Evolutionary conservation across 768 basidiomycete genomes (phyloP).

Genomic region (Fomitopsis pulvina): DNA sequence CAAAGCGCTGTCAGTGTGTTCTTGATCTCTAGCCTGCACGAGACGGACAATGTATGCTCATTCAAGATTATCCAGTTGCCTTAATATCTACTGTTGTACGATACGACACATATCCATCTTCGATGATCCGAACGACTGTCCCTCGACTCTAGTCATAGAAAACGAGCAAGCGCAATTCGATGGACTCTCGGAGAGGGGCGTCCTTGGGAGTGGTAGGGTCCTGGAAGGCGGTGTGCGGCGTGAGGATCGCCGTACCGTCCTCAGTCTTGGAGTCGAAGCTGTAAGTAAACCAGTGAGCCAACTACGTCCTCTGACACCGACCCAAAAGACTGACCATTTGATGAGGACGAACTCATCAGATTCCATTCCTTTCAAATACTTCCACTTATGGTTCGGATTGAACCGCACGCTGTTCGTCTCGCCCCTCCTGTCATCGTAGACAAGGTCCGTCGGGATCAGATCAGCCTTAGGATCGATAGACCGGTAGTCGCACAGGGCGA

Average conservation of each 20-base stretch:
- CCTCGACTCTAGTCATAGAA: conserved; percentile 46
- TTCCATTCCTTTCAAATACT: conserved; percentile 37
- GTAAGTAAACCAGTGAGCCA: neutral
- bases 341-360: conserved; percentile 42
- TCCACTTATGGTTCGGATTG: conserved; percentile 37
- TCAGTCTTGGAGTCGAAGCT: conserved; percentile 30
- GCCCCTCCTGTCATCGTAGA: conserved; percentile 36
- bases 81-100: neutral
- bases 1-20: too few species aligned
- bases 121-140: too few species aligned
- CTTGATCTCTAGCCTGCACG: neutral
- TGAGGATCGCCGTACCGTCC: conserved; percentile 44
- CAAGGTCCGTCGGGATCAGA: conserved; percentile 30
- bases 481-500: conserved; percentile 42
- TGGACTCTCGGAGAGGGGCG: conserved; percentile 47
- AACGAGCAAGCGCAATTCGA: conserved; percentile 57
- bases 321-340: conserved; percentile 33
- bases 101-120: neutral
- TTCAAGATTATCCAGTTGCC: neutral
- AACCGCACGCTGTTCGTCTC: conserved; percentile 36
- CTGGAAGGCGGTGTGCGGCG: conserved; percentile 58
- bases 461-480: conserved; percentile 33
- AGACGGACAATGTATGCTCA: neutral
- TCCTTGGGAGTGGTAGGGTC: conserved; percentile 47
- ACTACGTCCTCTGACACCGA: too few species aligned